Percentiles rank a stretch among this genome's conserved stretches.
Conservation (phyloP, 176 grass and related monocot species). For the Rhynchospora breviuscula region DNA sequence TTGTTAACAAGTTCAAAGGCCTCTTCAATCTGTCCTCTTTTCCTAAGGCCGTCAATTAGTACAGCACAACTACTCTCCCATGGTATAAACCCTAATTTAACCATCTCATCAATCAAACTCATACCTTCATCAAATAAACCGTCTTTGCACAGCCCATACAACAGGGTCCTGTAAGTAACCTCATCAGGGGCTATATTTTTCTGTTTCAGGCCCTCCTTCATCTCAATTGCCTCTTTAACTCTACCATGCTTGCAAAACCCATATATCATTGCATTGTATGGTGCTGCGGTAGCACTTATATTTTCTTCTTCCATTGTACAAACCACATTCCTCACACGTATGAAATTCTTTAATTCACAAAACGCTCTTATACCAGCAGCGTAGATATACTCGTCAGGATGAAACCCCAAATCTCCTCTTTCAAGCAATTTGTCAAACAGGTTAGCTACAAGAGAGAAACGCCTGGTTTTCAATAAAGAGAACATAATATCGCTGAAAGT, state of each 20-base stretch:
- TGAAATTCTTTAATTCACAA: slow-evolving; percentile 41
- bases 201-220: slow-evolving; percentile 33
- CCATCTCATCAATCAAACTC: slow-evolving; percentile 44
- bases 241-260: slow-evolving; percentile 48
- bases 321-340: slow-evolving; percentile 27
- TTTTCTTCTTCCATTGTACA: slow-evolving; percentile 38
- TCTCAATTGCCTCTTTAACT: slow-evolving; percentile 41
- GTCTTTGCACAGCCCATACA: slow-evolving; percentile 44
- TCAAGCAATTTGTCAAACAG: slow-evolving; percentile 55
- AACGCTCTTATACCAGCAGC: slow-evolving; percentile 46
- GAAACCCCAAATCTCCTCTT: slow-evolving; percentile 8
- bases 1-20: slow-evolving; percentile 53
- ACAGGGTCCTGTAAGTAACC: slow-evolving; percentile 59
- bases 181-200: slow-evolving; percentile 44
- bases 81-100: slow-evolving; percentile 37
- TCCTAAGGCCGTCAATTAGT: slow-evolving; percentile 50
- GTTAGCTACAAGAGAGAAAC: slow-evolving; percentile 37
- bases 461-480: slow-evolving; percentile 33
- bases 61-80: slow-evolving; percentile 47
- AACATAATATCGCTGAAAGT: slow-evolving; percentile 54
- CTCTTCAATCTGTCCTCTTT: slow-evolving; percentile 31
- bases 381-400: slow-evolving; percentile 44
- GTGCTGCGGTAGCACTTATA: slow-evolving; percentile 35
- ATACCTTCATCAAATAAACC: slow-evolving; percentile 43
- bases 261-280: slow-evolving; percentile 77